Percentiles rank a stretch among this genome's conserved stretches.
These are phyloP conservation scores for Inga laurina DNA, from an alignment of 306 rosid genomes.

Conservation along the genomic window DNA sequence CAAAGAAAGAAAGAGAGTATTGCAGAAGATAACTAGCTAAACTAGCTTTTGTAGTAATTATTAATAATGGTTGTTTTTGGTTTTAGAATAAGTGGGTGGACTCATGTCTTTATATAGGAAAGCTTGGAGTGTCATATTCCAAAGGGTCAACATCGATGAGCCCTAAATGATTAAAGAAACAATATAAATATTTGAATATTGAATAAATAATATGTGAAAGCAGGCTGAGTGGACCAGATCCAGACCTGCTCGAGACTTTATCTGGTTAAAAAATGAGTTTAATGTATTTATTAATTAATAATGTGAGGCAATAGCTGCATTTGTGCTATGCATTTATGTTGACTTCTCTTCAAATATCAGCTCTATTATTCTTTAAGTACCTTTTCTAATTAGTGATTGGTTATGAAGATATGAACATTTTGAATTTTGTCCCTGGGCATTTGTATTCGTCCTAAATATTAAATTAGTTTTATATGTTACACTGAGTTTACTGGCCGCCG, in stretches of 20 bases:
- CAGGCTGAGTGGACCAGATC: neutral
- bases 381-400: neutral
- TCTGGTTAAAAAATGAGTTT: neutral
- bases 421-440: neutral
- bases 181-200: neutral
- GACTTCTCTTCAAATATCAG: neutral
- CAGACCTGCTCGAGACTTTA: neutral
- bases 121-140: neutral
- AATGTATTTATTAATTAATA: neutral
- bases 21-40: neutral
- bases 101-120: conserved; percentile 9
- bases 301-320: neutral
- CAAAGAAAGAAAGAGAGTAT: neutral
- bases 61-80: neutral
- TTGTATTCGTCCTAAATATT: neutral
- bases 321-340: neutral
- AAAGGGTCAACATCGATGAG: neutral
- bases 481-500: no score
- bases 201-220: neutral
- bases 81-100: neutral
- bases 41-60: neutral
- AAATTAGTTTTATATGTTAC: no score
- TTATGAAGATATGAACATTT: neutral
- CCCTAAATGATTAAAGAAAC: neutral
- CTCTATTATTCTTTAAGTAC: neutral